phyloP scores from a whole-genome alignment of 1,284 basidiomycete genomes.

The Sporisorium sorghi region DNA sequence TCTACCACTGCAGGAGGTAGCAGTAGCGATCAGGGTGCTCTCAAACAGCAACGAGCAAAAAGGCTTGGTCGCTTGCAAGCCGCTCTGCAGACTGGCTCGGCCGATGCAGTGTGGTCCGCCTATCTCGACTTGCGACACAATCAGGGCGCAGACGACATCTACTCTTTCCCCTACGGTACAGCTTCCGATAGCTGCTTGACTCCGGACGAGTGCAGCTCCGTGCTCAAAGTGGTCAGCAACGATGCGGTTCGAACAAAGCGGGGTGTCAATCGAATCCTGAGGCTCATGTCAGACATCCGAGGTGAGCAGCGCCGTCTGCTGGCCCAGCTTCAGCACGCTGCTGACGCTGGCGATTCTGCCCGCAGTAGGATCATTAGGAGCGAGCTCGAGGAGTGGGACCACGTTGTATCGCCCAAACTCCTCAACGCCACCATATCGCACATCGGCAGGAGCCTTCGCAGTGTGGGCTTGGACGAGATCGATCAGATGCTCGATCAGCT shows the following conservation, averaged over 20 bases:
- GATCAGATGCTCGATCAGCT: slow-evolving; percentile 38
- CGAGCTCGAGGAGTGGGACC: slow-evolving; percentile 29
- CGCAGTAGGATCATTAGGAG: slow-evolving; percentile 1
- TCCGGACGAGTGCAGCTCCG: slow-evolving; percentile 12
- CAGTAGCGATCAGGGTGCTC: neutral
- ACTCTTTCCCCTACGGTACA: neutral
- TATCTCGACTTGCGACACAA: slow-evolving; percentile 14
- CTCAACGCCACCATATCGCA: slow-evolving; percentile 17
- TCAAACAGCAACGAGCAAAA: slow-evolving; percentile 16
- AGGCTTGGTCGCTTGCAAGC: slow-evolving; percentile 22
- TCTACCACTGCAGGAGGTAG: neutral
- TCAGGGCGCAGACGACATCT: neutral
- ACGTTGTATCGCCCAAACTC: slow-evolving; percentile 19
- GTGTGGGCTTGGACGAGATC: slow-evolving; percentile 30
- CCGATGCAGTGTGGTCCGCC: slow-evolving; percentile 31
- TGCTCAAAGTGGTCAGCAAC: slow-evolving; percentile 17
- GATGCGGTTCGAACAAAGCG: slow-evolving; percentile 21
- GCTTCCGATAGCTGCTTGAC: slow-evolving; percentile 3
- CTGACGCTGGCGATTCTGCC: neutral
- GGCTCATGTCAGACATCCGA: slow-evolving; percentile 29
- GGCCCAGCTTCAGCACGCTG: slow-evolving; percentile 16
- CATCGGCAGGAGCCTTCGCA: slow-evolving; percentile 35
- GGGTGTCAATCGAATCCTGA: slow-evolving; percentile 23
- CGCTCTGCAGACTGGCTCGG: slow-evolving; percentile 24
- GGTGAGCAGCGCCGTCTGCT: slow-evolving; percentile 29